A percentile compares a stretch with the other conserved stretches of the same genome.
Evolutionary conservation across 192 early-diverging fungal species (phyloP).

Genomic region (Umbelopsis isabellina): DNA sequence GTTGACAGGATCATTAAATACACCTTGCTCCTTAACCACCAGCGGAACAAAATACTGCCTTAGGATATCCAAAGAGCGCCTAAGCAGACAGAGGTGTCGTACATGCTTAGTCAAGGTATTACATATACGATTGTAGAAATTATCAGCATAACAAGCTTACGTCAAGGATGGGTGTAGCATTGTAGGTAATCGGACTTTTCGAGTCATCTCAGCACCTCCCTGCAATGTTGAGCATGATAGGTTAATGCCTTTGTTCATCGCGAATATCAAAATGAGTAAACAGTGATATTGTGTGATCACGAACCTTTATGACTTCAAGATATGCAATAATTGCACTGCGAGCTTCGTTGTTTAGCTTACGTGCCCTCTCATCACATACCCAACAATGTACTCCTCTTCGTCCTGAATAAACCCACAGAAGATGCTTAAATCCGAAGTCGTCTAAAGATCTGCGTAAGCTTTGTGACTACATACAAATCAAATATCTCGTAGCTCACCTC

Average conservation of each 20-base stretch:
- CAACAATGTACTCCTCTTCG: slow-evolving; percentile 98
- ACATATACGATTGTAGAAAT: background rate
- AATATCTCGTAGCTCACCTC: slow-evolving; percentile 42
- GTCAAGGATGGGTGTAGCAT: slow-evolving; percentile 72
- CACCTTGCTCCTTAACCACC: slow-evolving; percentile 73
- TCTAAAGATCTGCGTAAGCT: slow-evolving; percentile 43
- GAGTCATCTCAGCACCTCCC: slow-evolving; percentile 73
- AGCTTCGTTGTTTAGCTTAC: slow-evolving; percentile 73
- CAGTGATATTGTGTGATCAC: background rate
- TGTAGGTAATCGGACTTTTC: slow-evolving; percentile 72
- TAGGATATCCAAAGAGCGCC: slow-evolving; percentile 65
- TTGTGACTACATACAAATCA: background rate
- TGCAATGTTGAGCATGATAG: slow-evolving; percentile 20
- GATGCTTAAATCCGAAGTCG: slow-evolving; percentile 94
- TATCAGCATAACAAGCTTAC: slow-evolving; percentile 42
- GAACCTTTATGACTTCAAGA: slow-evolving; percentile 72
- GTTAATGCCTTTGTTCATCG: background rate
- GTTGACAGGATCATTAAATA: slow-evolving; percentile 59
- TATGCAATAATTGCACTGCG: slow-evolving; percentile 85
- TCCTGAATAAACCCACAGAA: slow-evolving; percentile 96
- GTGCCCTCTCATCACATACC: slow-evolving; percentile 90
- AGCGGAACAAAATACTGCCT: slow-evolving; percentile 74
- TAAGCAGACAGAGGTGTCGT: slow-evolving; percentile 25
- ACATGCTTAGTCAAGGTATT: background rate
- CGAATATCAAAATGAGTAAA: background rate